phyloP scores from a whole-genome alignment of 1,284 basidiomycete species.

The Naganishia sp. region DNA sequence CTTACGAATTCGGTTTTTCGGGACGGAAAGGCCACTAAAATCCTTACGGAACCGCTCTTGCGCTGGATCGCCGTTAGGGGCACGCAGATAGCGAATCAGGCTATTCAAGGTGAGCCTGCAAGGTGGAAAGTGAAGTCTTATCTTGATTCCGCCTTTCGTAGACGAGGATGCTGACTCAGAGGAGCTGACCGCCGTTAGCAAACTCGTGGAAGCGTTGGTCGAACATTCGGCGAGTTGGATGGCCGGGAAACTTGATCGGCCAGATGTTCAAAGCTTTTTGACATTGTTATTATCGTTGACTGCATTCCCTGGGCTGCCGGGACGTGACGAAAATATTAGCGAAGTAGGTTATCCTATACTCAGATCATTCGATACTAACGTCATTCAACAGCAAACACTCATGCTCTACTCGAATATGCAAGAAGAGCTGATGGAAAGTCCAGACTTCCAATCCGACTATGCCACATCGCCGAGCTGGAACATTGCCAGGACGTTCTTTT shows the following conservation, averaged over 20 bases:
- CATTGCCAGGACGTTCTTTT: conserved; percentile 74
- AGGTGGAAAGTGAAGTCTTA: too few species aligned
- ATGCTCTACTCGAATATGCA: conserved; percentile 86
- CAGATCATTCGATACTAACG: neutral
- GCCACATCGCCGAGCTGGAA: conserved; percentile 53
- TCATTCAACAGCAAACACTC: conserved; percentile 63
- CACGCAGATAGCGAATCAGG: conserved; percentile 59
- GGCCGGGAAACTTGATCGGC: conserved; percentile 65
- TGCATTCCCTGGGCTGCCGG: conserved; percentile 70
- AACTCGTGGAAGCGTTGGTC: conserved; percentile 73
- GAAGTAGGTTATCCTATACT: conserved; percentile 55
- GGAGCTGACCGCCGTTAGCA: conserved; percentile 63
- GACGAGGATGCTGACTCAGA: conserved; percentile 38
- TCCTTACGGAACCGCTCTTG: conserved; percentile 77
- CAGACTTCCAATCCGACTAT: conserved; percentile 59
- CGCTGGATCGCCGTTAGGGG: conserved; percentile 66
- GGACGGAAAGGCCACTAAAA: conserved; percentile 68
- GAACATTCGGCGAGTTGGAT: conserved; percentile 83
- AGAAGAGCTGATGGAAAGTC: conserved; percentile 77
- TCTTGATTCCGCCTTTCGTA: neutral
- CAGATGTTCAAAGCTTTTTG: conserved; percentile 69
- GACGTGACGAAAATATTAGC: conserved; percentile 78
- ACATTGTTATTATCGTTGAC: conserved; percentile 72
- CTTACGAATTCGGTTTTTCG: conserved; percentile 70
- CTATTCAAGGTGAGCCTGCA: conserved; percentile 53